Conservation (phyloP, 2,329 filamentous ascomycete genomes). For the Emmonsia crescens region DNA sequence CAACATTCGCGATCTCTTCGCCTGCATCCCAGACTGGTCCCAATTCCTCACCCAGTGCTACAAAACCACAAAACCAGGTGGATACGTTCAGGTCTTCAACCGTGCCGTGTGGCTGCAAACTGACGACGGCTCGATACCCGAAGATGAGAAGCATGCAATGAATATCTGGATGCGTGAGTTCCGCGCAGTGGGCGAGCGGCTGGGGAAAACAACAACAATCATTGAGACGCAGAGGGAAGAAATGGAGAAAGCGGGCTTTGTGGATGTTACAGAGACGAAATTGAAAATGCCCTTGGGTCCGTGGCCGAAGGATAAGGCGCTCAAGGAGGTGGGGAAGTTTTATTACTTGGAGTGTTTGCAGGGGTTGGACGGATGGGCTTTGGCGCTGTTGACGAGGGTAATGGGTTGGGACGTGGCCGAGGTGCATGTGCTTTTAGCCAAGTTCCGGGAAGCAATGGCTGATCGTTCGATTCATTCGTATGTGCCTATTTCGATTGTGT, state of each 20-base stretch:
- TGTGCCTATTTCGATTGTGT: constrained; percentile 28
- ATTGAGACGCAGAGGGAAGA: constrained; percentile 28
- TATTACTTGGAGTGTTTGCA: constrained; percentile 37
- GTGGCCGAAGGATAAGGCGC: constrained; percentile 40
- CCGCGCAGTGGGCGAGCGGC: constrained; percentile 16
- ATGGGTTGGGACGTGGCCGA: constrained; percentile 35
- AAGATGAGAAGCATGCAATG: constrained; percentile 9
- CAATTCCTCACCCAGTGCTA: constrained; percentile 43
- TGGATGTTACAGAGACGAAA: constrained; percentile 43
- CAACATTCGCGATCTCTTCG: constrained; percentile 48
- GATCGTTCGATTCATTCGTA: constrained; percentile 33
- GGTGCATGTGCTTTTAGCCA: constrained; percentile 38
- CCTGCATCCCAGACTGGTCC: constrained; percentile 48
- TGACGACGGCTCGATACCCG: constrained; percentile 43
- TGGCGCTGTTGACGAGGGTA: constrained; percentile 27
- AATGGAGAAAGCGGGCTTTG: constrained; percentile 46
- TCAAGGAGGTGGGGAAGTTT: constrained; percentile 40
- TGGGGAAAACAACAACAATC: constrained; percentile 6
- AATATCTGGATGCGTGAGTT: constrained; percentile 25
- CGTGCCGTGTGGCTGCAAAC: constrained; percentile 38
- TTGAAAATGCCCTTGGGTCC: constrained; percentile 44
- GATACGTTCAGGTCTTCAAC: constrained; percentile 37
- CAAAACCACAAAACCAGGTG: constrained; percentile 45
- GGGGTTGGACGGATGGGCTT: constrained; percentile 33
- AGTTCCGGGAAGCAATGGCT: constrained; percentile 30